These are phyloP conservation scores for Acacia melanoxylon DNA, from an alignment of 306 rosid species.

Conservation along the genomic window DNA sequence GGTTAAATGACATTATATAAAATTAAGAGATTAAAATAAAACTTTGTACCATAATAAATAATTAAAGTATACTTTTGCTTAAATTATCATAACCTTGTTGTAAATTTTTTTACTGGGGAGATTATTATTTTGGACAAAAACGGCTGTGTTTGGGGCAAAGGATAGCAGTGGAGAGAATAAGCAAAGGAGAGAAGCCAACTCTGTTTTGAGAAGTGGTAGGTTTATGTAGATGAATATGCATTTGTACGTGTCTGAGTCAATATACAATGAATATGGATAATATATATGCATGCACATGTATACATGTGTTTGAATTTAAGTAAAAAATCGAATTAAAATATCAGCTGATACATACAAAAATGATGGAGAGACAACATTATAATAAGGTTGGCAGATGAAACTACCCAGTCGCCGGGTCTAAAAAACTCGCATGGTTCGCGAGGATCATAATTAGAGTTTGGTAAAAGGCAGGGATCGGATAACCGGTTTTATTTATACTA, in stretches of 20 bases:
- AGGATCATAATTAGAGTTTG: not conserved
- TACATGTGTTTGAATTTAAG: not conserved
- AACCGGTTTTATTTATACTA: not conserved
- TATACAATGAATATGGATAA: not conserved
- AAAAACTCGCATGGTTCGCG: not conserved
- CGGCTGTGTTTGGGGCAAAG: too few species aligned
- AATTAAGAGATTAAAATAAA: too few species aligned
- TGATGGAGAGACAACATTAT: not conserved
- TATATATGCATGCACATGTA: not conserved
- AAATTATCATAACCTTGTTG: too few species aligned
- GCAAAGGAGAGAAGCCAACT: too few species aligned
- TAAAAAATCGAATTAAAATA: not conserved
- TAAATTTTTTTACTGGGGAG: too few species aligned
- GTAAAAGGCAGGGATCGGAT: not conserved
- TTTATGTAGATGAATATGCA: not conserved
- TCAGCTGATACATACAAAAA: not conserved
- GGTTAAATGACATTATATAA: too few species aligned
- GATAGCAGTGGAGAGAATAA: too few species aligned
- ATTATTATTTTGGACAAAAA: too few species aligned
- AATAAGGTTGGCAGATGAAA: not conserved
- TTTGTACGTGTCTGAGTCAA: not conserved
- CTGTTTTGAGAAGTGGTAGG: not conserved
- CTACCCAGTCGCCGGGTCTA: not conserved
- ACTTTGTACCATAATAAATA: too few species aligned
- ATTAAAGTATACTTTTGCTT: too few species aligned